Evolutionary conservation across 179 eudicot species (phyloP).

Genomic region (Spergularia azorica): DNA sequence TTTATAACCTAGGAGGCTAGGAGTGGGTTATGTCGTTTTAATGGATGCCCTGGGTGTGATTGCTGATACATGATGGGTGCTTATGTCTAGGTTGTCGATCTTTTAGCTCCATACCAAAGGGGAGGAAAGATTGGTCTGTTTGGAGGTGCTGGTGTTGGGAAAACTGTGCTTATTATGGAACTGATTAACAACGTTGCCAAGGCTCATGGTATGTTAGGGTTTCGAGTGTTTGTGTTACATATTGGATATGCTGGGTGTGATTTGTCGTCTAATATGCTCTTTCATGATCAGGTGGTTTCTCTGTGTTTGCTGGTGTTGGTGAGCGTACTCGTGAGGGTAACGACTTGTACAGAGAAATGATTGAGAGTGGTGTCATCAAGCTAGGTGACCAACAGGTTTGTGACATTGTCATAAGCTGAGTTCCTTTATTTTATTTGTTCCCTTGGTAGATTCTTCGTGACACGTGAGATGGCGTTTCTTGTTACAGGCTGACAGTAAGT

Average conservation of each 20-base stretch:
- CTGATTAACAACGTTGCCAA: slow-evolving; percentile 95
- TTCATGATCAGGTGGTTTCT: slow-evolving; percentile 82
- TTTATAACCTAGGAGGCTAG: not conserved
- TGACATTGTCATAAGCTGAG: not conserved
- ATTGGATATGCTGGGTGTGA: not conserved
- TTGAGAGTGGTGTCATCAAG: slow-evolving; percentile 99
- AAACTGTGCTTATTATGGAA: slow-evolving; percentile 98
- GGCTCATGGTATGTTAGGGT: slow-evolving; percentile 70
- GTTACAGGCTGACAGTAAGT: slow-evolving; percentile 80
- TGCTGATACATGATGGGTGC: not conserved
- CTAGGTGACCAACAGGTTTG: slow-evolving; percentile 93
- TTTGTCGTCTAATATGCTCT: not conserved
- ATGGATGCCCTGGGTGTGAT: not conserved
- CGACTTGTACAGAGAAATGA: slow-evolving; percentile 98
- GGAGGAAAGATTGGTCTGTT: slow-evolving; percentile 98
- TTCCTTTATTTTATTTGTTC: not conserved
- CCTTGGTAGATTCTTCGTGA: not conserved
- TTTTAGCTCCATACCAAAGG: slow-evolving; percentile 94
- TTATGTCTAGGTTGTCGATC: slow-evolving; percentile 77
- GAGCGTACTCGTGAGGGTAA: slow-evolving; percentile 98
- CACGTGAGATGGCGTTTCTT: not conserved
- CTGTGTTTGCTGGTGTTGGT: slow-evolving; percentile 97
- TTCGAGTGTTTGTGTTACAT: not conserved
- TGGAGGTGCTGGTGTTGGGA: slow-evolving; percentile 98
- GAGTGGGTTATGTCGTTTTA: not conserved